Evolutionary conservation across 345 rosid genomes (phyloP), one percentile per base, ranked within the genome.

Genomic region (Populus euphratica): DNA sequence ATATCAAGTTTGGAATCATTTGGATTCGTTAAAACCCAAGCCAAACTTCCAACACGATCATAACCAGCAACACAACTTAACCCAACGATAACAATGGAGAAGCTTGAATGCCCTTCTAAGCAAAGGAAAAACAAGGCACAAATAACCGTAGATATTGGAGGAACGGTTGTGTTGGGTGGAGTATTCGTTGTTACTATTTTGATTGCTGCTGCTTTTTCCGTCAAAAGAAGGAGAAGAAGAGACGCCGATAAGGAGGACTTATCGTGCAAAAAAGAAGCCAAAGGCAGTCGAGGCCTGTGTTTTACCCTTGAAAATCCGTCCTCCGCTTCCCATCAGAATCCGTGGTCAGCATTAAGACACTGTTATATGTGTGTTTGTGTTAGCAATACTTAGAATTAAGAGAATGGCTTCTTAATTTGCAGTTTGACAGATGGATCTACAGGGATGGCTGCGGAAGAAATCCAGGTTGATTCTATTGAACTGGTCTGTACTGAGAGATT

Each of bases 121-220:
- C 82, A 73, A 17, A 73, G 72, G 27, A 80, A 41, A 70, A 77
- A 47, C 41, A 76, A 70, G 56, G 43, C 61, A 27, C 66, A 54
- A 18, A 23, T 70, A 41, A 23, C 70, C 12, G 50, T 27, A 1
- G 66, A 82, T 69, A 44, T 85, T 1, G 89, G 87, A 41, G 81
- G 82, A 12, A 69, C 79, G 75, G 65, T 85, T 61, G 68, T 83
- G 56, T 81, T 79, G 73, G 90, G 85, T 39, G 91, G 91, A n/a
- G 89, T 89, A 2, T 49, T 90, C 80, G 91, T 84, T 76, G 79
- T 83, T 49, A 88, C 83, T 1, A 73, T 86, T 63, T 69, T 87
- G 76, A 43, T 83, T 27, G 88, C 85, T 1, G 82, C 83, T 9
- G 63, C 63, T 10, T 86, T 86, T 75, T 54, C 87, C 4, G 43